A percentile compares a stretch with the other conserved stretches of the same genome.
Evolutionary conservation across 116 monocot genomes (phyloP).

Genomic region (Cymodocea nodosa): DNA sequence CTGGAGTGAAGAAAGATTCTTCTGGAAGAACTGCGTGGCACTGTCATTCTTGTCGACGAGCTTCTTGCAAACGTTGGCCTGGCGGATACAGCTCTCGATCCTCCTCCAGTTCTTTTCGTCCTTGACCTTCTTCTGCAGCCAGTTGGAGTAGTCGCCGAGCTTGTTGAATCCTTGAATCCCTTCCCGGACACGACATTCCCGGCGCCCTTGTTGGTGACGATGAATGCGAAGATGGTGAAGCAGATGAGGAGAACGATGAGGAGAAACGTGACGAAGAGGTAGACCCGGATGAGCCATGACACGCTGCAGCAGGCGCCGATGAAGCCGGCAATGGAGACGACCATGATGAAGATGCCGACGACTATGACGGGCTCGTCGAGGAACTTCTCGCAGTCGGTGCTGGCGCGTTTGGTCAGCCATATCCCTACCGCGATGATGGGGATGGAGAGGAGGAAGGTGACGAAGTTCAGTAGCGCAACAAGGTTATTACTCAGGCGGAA

Average conservation of each 20-base stretch:
- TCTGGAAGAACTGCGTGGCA: conserved; percentile 23
- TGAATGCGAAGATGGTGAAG: conserved; percentile 85
- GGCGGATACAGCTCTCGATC: conserved; percentile 63
- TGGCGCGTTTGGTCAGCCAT: conserved; percentile 42
- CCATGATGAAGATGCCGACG: conserved; percentile 55
- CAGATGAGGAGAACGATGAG: conserved; percentile 68
- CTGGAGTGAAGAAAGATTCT: conserved; percentile 70
- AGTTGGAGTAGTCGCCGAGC: conserved; percentile 79
- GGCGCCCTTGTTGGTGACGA: conserved; percentile 90
- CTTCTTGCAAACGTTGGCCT: conserved; percentile 58
- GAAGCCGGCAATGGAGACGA: conserved; percentile 78
- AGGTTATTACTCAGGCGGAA: conserved; percentile 75
- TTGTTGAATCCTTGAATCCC: conserved; percentile 86
- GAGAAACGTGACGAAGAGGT: conserved; percentile 86
- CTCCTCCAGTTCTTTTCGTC: conserved; percentile 47
- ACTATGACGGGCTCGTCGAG: conserved; percentile 59
- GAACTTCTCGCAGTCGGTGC: conserved; percentile 80
- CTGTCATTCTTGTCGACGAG: conserved; percentile 32
- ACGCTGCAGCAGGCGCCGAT: conserved; percentile 73
- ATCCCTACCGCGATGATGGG: conserved; percentile 68
- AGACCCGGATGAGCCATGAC: conserved; percentile 68
- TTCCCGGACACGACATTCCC: conserved; percentile 61
- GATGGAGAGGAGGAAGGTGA: conserved; percentile 63
- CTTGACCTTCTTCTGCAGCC: conserved; percentile 77
- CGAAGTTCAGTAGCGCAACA: conserved; percentile 55